Conservation (phyloP, 352 stramenopile species). For the Globisporangium apiculatum region DNA sequence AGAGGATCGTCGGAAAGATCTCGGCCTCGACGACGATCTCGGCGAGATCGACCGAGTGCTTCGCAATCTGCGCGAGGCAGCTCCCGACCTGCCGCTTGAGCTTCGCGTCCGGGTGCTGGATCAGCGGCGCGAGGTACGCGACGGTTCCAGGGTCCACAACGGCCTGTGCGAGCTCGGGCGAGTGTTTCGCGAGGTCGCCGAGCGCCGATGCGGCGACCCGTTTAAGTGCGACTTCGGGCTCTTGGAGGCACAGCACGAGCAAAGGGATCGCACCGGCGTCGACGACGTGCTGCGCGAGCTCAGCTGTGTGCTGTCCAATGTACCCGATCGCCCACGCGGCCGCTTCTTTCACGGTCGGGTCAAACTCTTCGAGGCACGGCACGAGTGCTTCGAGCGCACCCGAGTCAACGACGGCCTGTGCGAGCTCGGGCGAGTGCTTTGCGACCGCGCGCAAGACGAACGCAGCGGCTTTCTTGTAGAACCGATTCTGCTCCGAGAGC, state of each 20-base stretch:
- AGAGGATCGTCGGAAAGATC: constrained; percentile 95
- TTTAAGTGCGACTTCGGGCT: constrained; percentile 94
- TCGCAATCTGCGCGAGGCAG: constrained; percentile 92
- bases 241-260: constrained; percentile 94
- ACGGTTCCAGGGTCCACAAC: constrained; percentile 92
- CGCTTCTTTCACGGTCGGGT: constrained; percentile 93
- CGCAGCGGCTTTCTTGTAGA: constrained; percentile 94
- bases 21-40: constrained; percentile 95
- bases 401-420: constrained; percentile 91
- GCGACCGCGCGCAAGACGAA: constrained; percentile 92
- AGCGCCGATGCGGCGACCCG: constrained; percentile 90
- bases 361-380: constrained; percentile 93
- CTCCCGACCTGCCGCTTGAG: constrained; percentile 90
- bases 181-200: constrained; percentile 94
- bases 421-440: constrained; percentile 93
- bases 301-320: constrained; percentile 91
- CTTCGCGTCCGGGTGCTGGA: constrained; percentile 92
- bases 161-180: constrained; percentile 90
- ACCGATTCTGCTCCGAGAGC: constrained; percentile 92
- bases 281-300: constrained; percentile 92
- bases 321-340: constrained; percentile 94
- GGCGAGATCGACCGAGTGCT: constrained; percentile 93
- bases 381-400: constrained; percentile 90
- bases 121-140: constrained; percentile 90
- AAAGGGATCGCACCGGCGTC: constrained; percentile 90